These are phyloP conservation scores for Umbelopsis vinacea DNA, from an alignment of 192 early-diverging fungal genomes.

Conservation along the genomic window DNA sequence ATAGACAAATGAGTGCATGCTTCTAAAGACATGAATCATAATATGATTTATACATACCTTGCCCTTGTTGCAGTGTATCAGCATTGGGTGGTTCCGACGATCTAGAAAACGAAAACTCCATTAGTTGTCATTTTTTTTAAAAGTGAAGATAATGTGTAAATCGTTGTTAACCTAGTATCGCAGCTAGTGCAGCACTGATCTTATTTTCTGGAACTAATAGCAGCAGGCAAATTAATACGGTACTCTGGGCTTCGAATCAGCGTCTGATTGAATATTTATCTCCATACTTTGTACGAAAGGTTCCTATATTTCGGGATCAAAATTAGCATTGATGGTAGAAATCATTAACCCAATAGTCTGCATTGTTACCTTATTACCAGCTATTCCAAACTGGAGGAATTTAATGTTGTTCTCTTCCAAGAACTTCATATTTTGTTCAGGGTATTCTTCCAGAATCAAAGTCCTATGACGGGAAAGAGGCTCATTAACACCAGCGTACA, in stretches of 20 bases:
- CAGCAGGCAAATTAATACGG: neutral
- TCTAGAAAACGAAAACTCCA: conserved; percentile 44
- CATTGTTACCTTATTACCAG: conserved; percentile 87
- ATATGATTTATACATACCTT: conserved; percentile 50
- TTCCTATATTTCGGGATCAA: conserved; percentile 45
- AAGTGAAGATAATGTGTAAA: neutral
- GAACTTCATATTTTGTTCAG: conserved; percentile 86
- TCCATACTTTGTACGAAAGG: conserved; percentile 69
- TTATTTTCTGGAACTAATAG: conserved; percentile 63
- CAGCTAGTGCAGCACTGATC: conserved; percentile 59
- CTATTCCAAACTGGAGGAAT: conserved; percentile 86
- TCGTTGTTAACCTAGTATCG: conserved; percentile 45
- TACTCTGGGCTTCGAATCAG: no score
- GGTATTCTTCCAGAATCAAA: conserved; percentile 92
- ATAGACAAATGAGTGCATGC: neutral
- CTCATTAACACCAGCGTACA: neutral
- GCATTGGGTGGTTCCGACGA: conserved; percentile 76
- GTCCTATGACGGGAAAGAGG: conserved; percentile 56
- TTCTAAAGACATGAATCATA: neutral
- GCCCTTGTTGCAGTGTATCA: conserved; percentile 98
- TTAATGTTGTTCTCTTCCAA: conserved; percentile 76
- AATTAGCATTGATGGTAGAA: no score
- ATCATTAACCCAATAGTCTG: neutral
- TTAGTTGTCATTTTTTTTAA: conserved; percentile 28
- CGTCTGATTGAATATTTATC: no score